A percentile compares a stretch with the other conserved stretches of the same genome.
Conservation (phyloP, 225 moss, liverwort and hornwort species). For the Bryoerythrophyllum caledonicum region DNA sequence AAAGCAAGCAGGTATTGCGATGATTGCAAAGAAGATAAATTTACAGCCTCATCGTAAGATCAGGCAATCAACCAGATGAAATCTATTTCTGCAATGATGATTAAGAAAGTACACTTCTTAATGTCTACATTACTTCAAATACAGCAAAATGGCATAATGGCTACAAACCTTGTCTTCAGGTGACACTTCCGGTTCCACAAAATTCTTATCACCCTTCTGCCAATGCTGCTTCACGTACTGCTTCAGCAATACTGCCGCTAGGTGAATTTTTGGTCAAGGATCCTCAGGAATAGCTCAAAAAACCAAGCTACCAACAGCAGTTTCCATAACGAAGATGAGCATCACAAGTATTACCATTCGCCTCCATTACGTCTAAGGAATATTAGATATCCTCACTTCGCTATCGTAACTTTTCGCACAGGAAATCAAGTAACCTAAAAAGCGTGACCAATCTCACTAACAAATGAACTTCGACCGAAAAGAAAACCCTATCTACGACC, state of each 20-base stretch:
- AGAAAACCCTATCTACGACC: not conserved
- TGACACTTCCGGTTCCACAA: constrained; percentile 67
- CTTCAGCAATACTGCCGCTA: constrained; percentile 92
- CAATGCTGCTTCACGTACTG: constrained; percentile 96
- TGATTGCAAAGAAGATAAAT: not conserved
- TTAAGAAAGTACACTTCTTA: constrained; percentile 8
- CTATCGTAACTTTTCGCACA: not conserved
- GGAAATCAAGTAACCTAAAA: constrained; percentile 10
- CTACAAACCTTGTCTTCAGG: constrained; percentile 76
- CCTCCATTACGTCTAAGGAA: not conserved
- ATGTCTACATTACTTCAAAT: not conserved
- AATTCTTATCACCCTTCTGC: constrained; percentile 87
- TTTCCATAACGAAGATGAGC: constrained; percentile 4
- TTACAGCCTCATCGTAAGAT: not conserved
- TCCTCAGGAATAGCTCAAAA: constrained; percentile 5
- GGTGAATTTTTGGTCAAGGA: constrained; percentile 53
- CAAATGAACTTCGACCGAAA: constrained; percentile 1
- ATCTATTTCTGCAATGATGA: not conserved
- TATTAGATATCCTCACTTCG: constrained; percentile 3
- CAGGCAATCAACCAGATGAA: not conserved
- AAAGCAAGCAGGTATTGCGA: not conserved
- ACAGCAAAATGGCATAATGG: constrained; percentile 9
- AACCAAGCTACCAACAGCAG: constrained; percentile 2
- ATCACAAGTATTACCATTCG: constrained; percentile 12
- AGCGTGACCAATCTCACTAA: not conserved